phyloP scores from a whole-genome alignment of 257 asterid genomes.

The Solanum etuberosum region DNA sequence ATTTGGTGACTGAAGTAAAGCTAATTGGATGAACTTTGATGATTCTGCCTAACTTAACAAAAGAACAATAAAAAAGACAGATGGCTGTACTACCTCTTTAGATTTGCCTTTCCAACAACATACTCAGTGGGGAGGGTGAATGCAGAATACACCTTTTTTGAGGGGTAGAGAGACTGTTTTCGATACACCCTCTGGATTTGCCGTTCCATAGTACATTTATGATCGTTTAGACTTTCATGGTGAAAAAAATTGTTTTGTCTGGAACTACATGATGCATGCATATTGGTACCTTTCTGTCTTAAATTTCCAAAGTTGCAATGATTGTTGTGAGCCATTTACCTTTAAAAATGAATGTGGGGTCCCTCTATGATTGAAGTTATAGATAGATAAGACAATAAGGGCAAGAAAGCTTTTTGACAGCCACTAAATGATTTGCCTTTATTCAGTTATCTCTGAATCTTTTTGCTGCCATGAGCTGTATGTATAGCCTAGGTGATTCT shows the following conservation, averaged over 20 bases:
- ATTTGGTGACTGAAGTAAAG: neutral
- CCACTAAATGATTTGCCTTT: neutral
- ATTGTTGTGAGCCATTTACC: constrained; percentile 1
- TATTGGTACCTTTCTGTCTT: neutral
- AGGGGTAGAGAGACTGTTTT: neutral
- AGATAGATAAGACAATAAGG: neutral
- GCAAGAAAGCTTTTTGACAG: neutral
- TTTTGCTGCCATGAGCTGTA: neutral
- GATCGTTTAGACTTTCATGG: neutral
- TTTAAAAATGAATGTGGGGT: constrained; percentile 1
- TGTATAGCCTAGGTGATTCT: neutral
- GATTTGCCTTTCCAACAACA: neutral
- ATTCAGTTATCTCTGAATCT: neutral
- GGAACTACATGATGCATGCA: neutral
- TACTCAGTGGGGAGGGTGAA: neutral
- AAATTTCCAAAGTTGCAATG: neutral
- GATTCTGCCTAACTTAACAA: neutral
- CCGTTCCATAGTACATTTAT: neutral
- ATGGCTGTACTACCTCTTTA: neutral
- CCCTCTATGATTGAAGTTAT: constrained; percentile 2
- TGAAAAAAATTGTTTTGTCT: neutral
- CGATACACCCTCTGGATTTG: neutral
- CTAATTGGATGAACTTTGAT: neutral
- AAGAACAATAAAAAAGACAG: neutral
- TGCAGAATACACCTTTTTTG: neutral